Evolutionary conservation across 306 rosid genomes (phyloP), one percentile per base, ranked within the genome.

Genomic region (Arachis hypogaea): DNA sequence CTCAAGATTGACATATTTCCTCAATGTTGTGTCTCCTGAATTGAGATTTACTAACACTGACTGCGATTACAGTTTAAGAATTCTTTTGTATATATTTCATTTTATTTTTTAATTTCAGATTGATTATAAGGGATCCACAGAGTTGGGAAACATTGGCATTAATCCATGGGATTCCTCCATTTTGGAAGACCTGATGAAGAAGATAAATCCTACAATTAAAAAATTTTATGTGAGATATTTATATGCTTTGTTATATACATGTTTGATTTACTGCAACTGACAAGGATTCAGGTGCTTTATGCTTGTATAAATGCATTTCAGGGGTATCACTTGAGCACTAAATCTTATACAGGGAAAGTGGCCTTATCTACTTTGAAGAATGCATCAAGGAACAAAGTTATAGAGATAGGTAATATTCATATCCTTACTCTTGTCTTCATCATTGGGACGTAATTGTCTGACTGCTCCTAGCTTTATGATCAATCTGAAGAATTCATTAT

Each of bases 131-230:
- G 85, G 77, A 73, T 43, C 70, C 68, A 42, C 38, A 41, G 40
- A 64, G 12, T 61, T 77, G 63, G 85, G 51, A 54, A 70, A 71
- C 18, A 75, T 62, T 67, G 72, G 55, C 73, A 76, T 85, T 42
- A 91, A 91, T 82, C 98, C 98, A 44, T 93, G 96, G 98, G 90
- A 87, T 33, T n/a, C 81, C 76, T 88, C 93, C 68, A 81, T 79
- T 47, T 72, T 80, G 69, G 79, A 81, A 66, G 80, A 68, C 54
- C 80, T 93, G 43, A 59, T 88, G 75, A 80, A 79, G 85, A 91
- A 82, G 83, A 85, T 83, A 56, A 59, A 71, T 76, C 75, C 78
- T 59, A 77, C 67, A 71, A 82, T 93, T 41, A 30, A 2, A 47
- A 86, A 86, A 82, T 88, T 66, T 78, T 80, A 89, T 16, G 97